Evolutionary conservation across 2,329 filamentous ascomycete genomes (phyloP), one percentile per base, ranked within the genome.

Genomic region (Coniella lustricola): DNA sequence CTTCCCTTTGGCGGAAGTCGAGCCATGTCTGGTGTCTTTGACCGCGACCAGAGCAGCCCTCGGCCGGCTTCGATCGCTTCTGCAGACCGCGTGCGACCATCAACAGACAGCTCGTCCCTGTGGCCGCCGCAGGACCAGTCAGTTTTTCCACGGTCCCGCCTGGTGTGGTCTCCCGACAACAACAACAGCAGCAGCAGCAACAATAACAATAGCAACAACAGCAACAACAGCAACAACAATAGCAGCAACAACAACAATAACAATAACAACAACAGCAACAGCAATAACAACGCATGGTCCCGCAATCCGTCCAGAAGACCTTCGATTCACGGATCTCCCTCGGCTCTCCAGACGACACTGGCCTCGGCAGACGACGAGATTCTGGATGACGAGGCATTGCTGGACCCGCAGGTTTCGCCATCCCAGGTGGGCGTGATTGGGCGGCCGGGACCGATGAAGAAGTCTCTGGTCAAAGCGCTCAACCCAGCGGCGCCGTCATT

Each of bases 401-500:
- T 76, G 2, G 69, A 78, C 44, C 72, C 73, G 1, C 69, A 76
- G 53, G 68, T 70, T 3, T 73, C 75, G 12, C 75, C 77, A 5
- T 78, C 75, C 46, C 74, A 81, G 38, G 76, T 84, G 2, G 81
- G 81, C 18, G 76, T 84, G 1, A 96, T 97, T 56, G 91, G 91
- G 20, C 82, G 84, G 3, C 40, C 40, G 18, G 82, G 84, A 9
- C 88, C 85, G 2, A 68, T 70, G 34, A 71, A 64, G 64, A 76
- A 59, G 71, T 73, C 40, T 71, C 73, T 59, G 70, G 83, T 61
- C 65, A 82, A 64, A 68, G 82, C 66, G 59, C 75, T 97, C 22
- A 97, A 98, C 59, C 93, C 93, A 7, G 80, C 87, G 7, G 93
- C 91, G 0, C 90, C 90, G 8, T 87, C 85, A 1, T 97, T 97